Evolutionary conservation across 352 stramenopile genomes (phyloP), one percentile per base, ranked within the genome.

Genomic region (Pythium utonaiense): DNA sequence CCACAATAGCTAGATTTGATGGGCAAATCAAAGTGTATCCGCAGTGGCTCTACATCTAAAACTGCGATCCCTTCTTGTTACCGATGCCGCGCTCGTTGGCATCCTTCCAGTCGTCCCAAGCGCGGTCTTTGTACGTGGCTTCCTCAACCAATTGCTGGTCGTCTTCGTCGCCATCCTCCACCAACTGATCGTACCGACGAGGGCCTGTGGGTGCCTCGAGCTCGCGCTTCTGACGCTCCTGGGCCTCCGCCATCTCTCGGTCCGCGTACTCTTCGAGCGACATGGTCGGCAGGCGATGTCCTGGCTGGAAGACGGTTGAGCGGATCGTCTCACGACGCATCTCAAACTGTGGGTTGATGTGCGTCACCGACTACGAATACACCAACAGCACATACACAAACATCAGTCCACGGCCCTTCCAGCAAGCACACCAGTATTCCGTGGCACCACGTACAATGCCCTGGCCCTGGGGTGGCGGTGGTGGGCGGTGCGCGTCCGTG

Each of bases 91-190:
- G 87, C 25, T 93, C 89, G 71, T 99, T 98, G 21, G 93, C 88
- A 57, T 98, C 96, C 74, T 98, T 98, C 79, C 85, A 99, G 75
- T 98, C 91, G 74, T 99, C 96, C 96, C 96, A 99, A 17, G 89
- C 76, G 42, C 95, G 86, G 70, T 99, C 96, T 38, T 98, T 88
- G 64, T 91, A 88, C 16, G 92, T 91, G 47, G 87, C 88, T 47
- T 97, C 87, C 57, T 98, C 93, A 17, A 98, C 87, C 31, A 98
- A 80, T 47, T 80, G 70, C 1, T 86, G 66, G 68, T 98, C 74
- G 66, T 99, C 96, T 69, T 99, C 96, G 55, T 98, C 92, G 47
- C 96, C 96, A 70, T 98, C 96, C 45, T 89, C 82, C 1, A 91
- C 77, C 6, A 99, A 77, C 66, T 98, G 91, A 12, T 98, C 93